phyloP scores from a whole-genome alignment of 495 filamentous ascomycete genomes.

The Cladorrhinum samala region DNA sequence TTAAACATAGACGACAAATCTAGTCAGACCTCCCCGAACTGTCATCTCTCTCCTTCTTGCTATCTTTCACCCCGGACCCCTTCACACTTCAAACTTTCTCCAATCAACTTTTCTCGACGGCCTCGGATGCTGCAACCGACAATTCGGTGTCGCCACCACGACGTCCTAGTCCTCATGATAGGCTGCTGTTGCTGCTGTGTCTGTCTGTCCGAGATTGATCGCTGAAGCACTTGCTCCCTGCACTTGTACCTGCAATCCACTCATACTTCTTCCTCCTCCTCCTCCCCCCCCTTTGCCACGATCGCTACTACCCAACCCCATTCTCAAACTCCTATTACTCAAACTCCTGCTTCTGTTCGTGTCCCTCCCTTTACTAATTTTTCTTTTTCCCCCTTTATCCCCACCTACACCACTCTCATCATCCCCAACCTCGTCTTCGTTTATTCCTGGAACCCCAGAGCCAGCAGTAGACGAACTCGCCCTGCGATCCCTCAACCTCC shows the following conservation, averaged over 20 bases:
- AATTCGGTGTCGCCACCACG: conserved; percentile 22
- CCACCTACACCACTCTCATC: neutral
- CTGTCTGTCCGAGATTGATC: neutral
- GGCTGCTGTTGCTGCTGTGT: neutral
- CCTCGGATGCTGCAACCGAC: conserved; percentile 29
- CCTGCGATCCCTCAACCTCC: conserved; percentile 18
- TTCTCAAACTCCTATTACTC: neutral
- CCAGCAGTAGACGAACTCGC: neutral
- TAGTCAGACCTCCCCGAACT: neutral
- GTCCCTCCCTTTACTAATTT: neutral
- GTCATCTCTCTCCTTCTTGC: conserved; percentile 2
- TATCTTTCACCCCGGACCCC: neutral
- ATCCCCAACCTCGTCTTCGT: too few species aligned
- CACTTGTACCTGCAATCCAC: too few species aligned
- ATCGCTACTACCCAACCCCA: neutral
- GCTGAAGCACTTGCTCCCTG: neutral
- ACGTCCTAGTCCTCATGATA: conserved; percentile 12
- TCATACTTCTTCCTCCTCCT: neutral
- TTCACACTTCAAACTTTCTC: conserved; percentile 26
- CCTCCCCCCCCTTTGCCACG: neutral
- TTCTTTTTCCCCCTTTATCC: neutral
- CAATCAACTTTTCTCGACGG: conserved; percentile 27
- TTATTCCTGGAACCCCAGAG: too few species aligned
- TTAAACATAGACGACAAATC: too few species aligned
- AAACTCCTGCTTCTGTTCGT: neutral